phyloP scores from a whole-genome alignment of 192 early-diverging fungal genomes.

The Coemansia sp. region DNA sequence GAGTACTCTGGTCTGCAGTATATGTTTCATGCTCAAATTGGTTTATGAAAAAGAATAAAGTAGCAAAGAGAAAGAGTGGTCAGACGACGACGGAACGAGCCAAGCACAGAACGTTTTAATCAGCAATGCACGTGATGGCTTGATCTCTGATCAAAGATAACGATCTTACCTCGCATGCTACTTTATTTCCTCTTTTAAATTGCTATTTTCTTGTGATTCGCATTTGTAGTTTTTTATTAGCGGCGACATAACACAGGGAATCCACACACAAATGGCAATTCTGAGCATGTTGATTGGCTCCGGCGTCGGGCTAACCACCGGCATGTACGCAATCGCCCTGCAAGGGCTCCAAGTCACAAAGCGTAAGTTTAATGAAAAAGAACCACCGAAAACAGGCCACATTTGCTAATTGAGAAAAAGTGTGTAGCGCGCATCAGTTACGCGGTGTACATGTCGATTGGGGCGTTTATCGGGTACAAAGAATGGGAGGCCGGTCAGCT shows the following conservation, averaged over 20 bases:
- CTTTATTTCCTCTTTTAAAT: background rate
- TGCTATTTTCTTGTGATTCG: background rate
- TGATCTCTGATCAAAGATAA: slow-evolving; percentile 5
- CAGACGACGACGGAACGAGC: too few relatives aligned
- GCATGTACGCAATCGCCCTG: slow-evolving; percentile 50
- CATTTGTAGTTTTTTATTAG: background rate
- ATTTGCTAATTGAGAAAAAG: background rate
- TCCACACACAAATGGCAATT: slow-evolving; percentile 16
- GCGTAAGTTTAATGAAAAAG: slow-evolving; percentile 17
- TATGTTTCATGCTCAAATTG: background rate
- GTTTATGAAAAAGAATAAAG: background rate
- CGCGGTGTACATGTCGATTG: slow-evolving; percentile 26
- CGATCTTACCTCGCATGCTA: background rate
- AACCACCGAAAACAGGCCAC: background rate
- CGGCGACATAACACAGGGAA: background rate
- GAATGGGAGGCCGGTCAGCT: slow-evolving; percentile 30
- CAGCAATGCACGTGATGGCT: background rate
- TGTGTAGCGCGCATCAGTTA: slow-evolving; percentile 49
- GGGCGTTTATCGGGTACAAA: slow-evolving; percentile 33
- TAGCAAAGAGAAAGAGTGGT: background rate
- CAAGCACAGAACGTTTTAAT: background rate
- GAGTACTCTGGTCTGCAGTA: background rate
- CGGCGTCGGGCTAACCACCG: slow-evolving; percentile 39
- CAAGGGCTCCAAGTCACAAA: slow-evolving; percentile 37
- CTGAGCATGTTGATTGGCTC: slow-evolving; percentile 38